These are phyloP conservation scores for Coniochaeta sp. DNA, from an alignment of 2,329 filamentous ascomycete species.

Conservation along the genomic window DNA sequence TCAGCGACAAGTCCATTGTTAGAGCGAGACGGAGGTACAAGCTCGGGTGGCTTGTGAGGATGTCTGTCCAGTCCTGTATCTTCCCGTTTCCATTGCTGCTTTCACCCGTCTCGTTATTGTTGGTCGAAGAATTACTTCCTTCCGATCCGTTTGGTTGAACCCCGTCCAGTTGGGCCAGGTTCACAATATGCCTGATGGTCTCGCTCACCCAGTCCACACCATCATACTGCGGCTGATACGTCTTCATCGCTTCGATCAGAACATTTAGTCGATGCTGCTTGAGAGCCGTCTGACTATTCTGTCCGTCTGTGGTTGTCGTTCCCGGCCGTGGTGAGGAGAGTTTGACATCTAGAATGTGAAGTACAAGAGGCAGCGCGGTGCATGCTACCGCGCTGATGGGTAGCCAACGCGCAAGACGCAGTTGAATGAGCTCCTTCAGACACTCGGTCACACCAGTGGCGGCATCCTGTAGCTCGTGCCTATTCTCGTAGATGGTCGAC, in stretches of 20 bases:
- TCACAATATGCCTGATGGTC: slow-evolving; percentile 33
- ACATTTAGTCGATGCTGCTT: slow-evolving; percentile 36
- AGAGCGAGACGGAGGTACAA: slow-evolving; percentile 34
- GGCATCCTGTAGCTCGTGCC: slow-evolving; percentile 35
- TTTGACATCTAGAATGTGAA: slow-evolving; percentile 29
- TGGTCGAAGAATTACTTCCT: neutral
- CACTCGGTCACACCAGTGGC: slow-evolving; percentile 34
- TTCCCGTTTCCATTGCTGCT: slow-evolving; percentile 12
- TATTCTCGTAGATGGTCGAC: slow-evolving; percentile 29
- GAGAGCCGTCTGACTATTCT: slow-evolving; percentile 24
- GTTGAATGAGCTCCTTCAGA: slow-evolving; percentile 37
- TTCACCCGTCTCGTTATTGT: slow-evolving; percentile 5
- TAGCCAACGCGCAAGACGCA: slow-evolving; percentile 35
- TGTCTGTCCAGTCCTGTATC: slow-evolving; percentile 33
- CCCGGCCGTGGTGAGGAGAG: slow-evolving; percentile 18
- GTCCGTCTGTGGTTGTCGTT: slow-evolving; percentile 12
- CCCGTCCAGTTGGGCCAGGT: slow-evolving; percentile 28
- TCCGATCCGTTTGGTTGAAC: slow-evolving; percentile 9
- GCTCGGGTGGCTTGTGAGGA: slow-evolving; percentile 29
- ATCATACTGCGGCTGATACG: slow-evolving; percentile 36
- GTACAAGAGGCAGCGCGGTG: slow-evolving; percentile 26
- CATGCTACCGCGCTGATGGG: slow-evolving; percentile 37
- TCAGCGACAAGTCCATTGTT: slow-evolving; percentile 34
- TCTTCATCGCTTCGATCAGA: slow-evolving; percentile 36
- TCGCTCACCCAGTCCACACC: slow-evolving; percentile 36